Conservation (phyloP, 768 basidiomycete species). For the Lactifluus piperatus region DNA sequence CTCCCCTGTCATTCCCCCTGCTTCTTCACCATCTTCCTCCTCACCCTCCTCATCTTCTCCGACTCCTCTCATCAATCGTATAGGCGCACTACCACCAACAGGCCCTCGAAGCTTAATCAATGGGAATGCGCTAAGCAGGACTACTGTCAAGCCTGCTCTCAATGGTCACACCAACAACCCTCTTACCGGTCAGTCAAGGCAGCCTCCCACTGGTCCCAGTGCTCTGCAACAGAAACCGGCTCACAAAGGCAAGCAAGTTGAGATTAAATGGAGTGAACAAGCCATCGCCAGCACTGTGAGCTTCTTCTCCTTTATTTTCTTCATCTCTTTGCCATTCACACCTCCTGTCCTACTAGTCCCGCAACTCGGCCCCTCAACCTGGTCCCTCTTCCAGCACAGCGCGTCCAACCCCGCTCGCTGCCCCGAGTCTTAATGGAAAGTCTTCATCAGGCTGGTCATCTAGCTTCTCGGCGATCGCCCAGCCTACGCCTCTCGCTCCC, state of each 20-base stretch:
- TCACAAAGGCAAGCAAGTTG: conserved; percentile 38
- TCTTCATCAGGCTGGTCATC: conserved; percentile 20
- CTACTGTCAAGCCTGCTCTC: conserved; percentile 35
- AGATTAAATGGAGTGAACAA: conserved; percentile 27
- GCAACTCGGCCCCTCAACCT: conserved; percentile 3
- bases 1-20: conserved; percentile 9
- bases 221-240: conserved; percentile 24
- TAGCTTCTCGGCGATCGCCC: conserved; percentile 17
- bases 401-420: conserved; percentile 11
- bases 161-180: conserved; percentile 34
- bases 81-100: conserved; percentile 52
- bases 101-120: conserved; percentile 54
- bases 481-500: conserved; percentile 21
- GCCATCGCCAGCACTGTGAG: conserved; percentile 29
- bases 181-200: conserved; percentile 23
- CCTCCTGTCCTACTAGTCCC: conserved; percentile 10
- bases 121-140: conserved; percentile 24
- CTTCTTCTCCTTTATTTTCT: conserved; percentile 8
- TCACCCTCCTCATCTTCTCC: conserved; percentile 29
- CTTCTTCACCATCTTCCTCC: conserved; percentile 27
- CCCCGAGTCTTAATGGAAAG: conserved; percentile 15
- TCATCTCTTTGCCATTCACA: conserved; percentile 15
- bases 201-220: conserved; percentile 28
- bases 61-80: conserved; percentile 29
- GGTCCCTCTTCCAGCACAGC: conserved; percentile 10